These are phyloP conservation scores for Phanerodontia chrysosporium DNA, from an alignment of 768 basidiomycete species.

Conservation along the genomic window DNA sequence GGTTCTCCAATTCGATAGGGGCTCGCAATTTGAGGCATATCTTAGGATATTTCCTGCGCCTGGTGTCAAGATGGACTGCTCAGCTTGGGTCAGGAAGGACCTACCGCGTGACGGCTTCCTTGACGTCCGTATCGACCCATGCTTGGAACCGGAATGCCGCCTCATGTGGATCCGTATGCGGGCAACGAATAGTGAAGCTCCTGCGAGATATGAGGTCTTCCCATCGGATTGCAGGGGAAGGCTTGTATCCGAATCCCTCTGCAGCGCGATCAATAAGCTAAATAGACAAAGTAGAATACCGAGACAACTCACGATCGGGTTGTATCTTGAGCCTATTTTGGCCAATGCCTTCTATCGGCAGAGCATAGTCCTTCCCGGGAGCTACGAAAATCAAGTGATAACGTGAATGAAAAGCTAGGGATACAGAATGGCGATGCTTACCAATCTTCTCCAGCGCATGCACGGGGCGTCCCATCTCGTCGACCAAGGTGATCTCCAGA, in stretches of 20 bases:
- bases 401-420: neutral
- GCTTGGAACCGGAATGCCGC: constrained; percentile 94
- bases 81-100: neutral
- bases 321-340: constrained; percentile 80
- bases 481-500: constrained; percentile 85
- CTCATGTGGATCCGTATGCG: constrained; percentile 74
- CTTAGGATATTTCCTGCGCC: constrained; percentile 72
- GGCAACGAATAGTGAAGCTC: constrained; percentile 78
- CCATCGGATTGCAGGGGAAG: constrained; percentile 85
- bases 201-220: constrained; percentile 75
- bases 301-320: constrained; percentile 78
- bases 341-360: constrained; percentile 88
- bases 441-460: constrained; percentile 82
- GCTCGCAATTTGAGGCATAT: constrained; percentile 84
- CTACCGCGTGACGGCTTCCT: constrained; percentile 45
- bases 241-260: constrained; percentile 97
- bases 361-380: constrained; percentile 82
- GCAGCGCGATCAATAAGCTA: neutral
- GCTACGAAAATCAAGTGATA: too few relatives aligned
- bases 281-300: too few relatives aligned
- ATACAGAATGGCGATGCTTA: constrained; percentile 21
- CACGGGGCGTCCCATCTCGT: constrained; percentile 77
- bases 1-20: constrained; percentile 92
- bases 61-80: too few relatives aligned
- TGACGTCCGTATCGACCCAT: constrained; percentile 74